Evolutionary conservation across 2,329 filamentous ascomycete species (phyloP).

Genomic region (Sclerotinia minor): DNA sequence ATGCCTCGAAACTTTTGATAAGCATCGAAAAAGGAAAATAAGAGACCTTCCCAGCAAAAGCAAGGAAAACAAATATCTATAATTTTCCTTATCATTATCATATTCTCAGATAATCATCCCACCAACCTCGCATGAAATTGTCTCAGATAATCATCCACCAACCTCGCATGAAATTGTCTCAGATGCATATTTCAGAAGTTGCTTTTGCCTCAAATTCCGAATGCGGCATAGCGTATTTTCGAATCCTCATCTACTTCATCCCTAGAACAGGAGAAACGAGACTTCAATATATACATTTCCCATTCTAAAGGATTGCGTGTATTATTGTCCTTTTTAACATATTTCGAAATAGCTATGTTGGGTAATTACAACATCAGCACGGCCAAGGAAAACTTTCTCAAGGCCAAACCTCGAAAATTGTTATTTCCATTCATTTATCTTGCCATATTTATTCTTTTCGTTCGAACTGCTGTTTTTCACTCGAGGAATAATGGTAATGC

Average conservation of each 20-base stretch:
- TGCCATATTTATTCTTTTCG: conserved; percentile 10
- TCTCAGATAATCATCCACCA: conserved; percentile 14
- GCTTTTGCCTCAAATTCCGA: neutral
- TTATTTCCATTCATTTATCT: conserved; percentile 19
- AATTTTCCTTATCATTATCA: conserved; percentile 2
- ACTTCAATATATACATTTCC: neutral
- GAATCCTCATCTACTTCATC: neutral
- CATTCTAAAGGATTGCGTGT: neutral
- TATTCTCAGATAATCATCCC: neutral
- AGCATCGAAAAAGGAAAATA: neutral
- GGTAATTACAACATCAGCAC: conserved; percentile 5
- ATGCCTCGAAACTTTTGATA: neutral
- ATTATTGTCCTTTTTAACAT: neutral
- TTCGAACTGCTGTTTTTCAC: conserved; percentile 15
- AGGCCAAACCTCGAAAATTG: conserved; percentile 20
- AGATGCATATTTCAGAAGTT: conserved; percentile 13
- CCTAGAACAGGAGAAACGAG: neutral
- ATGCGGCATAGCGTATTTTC: conserved; percentile 1
- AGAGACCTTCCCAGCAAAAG: neutral
- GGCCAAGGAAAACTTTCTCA: conserved; percentile 20
- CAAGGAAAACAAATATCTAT: neutral
- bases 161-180: conserved; percentile 15
- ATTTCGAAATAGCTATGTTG: conserved; percentile 18
- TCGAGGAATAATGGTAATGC: neutral
- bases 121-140: conserved; percentile 7